A percentile compares a stretch with the other conserved stretches of the same genome.
Conservation (phyloP, 306 rosid species). For the Dalbergia oliveri region DNA sequence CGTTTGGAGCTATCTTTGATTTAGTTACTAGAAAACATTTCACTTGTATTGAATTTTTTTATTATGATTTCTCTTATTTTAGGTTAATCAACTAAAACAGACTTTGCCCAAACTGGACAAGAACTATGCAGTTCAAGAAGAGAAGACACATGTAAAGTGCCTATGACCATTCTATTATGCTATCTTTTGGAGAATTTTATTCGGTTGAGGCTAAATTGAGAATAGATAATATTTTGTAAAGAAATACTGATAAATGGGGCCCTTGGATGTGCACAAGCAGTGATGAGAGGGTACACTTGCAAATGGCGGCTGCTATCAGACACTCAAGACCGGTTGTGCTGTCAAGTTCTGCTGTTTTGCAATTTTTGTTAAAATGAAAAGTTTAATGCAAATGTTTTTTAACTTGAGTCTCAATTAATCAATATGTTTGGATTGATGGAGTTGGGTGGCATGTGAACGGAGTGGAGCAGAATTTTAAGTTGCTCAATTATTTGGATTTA, state of each 20-base stretch:
- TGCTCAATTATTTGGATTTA: no score
- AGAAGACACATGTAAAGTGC: conserved; percentile 75
- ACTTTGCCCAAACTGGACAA: conserved; percentile 76
- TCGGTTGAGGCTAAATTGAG: conserved; percentile 27
- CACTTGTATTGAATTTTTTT: conserved; percentile 22
- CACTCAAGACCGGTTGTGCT: not conserved
- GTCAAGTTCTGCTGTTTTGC: not conserved
- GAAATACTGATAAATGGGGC: not conserved
- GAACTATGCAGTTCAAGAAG: conserved; percentile 84
- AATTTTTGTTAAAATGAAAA: not conserved
- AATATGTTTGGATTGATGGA: not conserved
- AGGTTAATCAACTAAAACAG: conserved; percentile 81
- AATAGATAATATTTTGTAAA: conserved; percentile 15
- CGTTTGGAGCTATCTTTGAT: conserved; percentile 37
- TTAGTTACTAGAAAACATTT: conserved; percentile 25
- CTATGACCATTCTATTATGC: conserved; percentile 30
- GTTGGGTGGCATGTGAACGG: no score
- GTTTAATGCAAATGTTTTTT: not conserved
- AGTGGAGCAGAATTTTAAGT: no score
- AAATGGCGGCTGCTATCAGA: not conserved
- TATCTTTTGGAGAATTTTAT: conserved; percentile 33
- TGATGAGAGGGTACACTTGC: conserved; percentile 36
- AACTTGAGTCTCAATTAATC: not conserved
- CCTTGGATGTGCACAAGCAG: conserved; percentile 30
- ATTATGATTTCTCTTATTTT: conserved; percentile 49